Base-by-base conservation (phyloP, 2,329 filamentous ascomycete genomes). In the Colletotrichum neosansevieriae region DNA sequence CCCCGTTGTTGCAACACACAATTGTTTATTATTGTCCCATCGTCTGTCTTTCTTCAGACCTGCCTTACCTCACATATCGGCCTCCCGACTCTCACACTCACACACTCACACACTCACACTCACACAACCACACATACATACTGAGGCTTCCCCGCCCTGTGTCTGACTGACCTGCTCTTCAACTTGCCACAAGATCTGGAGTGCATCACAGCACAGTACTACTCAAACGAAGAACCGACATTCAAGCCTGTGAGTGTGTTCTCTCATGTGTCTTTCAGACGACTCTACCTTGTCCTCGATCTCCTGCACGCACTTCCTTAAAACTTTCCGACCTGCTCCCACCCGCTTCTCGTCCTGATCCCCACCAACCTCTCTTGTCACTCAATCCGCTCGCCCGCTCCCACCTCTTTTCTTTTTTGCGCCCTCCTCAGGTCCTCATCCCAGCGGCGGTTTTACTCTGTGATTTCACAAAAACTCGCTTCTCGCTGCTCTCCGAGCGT, bases 21-120 rank as follows among this genome's bases (percentile, higher is more conserved):
- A 32, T 62, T 71, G 68, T 71, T 71, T 70, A 71, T 69, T 70
- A 65, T 66, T 70, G 63, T 69, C 62, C 63, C 60, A 70, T 70
- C 67, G 42, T 65, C 65, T 50, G 34, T 65, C 56, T 44, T 56
- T 29, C 36, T 44, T 38, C 12, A n/a, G 38, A 60, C 45, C 47
- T 36, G n/a, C 63, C 29, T 17, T 40, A 51, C 47, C 29, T 17
- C 50, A 51, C 47, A 21, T 24, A 57, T 61, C 53, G 38, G 54
- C 58, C 60, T 45, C 34, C 44, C 53, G 24, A 44, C 62, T 53
- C 45, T 50, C 50, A 56, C 62, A 38, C 24, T 11, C 34, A 38
- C 34, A 38, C 9, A 38, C 9, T 38, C 34, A 38, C 24, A 38
- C 34, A 38, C 6, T 36, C 54, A 56, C 56, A 56, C 61, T 19